Base-by-base conservation (phyloP, 2,329 filamentous ascomycete species). In the Aureobasidium sp. region DNA sequence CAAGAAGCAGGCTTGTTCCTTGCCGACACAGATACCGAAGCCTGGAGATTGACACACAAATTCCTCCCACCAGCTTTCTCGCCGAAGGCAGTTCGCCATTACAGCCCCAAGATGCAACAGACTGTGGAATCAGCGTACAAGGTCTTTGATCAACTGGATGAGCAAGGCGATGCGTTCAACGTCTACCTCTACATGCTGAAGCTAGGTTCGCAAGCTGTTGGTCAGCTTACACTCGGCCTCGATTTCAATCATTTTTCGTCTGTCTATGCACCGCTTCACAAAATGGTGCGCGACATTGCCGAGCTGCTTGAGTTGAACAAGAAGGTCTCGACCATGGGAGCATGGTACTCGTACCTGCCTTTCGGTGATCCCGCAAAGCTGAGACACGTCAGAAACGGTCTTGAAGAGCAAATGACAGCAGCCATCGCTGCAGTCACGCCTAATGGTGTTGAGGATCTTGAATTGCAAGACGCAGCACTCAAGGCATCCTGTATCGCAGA, bases 81-180 rank as follows among this genome's bases (percentile, higher is more conserved):
- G 0, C 83, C 84, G 36, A 85, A 84, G 67, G 84, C 84, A 0
- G 82, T 87, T 5, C 75, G 80, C 0, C 84, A 86, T 66, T 86
- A 87, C 64, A 78, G 82, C 0, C 82, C 84, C 0, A 78, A 76
- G 0, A 86, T 87, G 82, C 82, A 85, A 64, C 70, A 75, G 51
- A 80, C 79, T 0, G 76, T 83, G 2, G 78, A 84, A 65, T 73
- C 79, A 20, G 70, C 80, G 0, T 85, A 80, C 67, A 74, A 72
- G 4, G 73, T 79, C 1, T 78, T 79, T 53, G 78, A 80, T 57
- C 63, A 70, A 53, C 73, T 87, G 0, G 82, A 84, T 64, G 70
- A 77, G 36, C 70, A 70, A 20, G 73, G 66, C 1, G 71, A 78
- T 61, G 74, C 78, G 0, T 79, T 73, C 72, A 81, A 81, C 63